These are phyloP conservation scores for Pseudomonodictys pantanalensis DNA, from an alignment of 495 filamentous ascomycete species.

Conservation along the genomic window DNA sequence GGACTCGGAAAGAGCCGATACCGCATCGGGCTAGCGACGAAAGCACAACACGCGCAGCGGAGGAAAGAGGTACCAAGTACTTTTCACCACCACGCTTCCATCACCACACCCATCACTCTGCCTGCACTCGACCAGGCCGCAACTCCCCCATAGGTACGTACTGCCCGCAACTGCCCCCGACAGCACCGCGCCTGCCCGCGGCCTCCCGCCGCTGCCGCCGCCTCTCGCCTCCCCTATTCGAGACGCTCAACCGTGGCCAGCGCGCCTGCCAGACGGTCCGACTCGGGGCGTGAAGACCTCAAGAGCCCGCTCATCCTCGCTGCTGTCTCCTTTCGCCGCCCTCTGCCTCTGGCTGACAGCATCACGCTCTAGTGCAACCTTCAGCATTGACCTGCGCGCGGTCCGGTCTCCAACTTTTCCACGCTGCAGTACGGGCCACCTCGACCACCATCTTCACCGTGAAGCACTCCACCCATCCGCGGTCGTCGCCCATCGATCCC, in stretches of 20 bases:
- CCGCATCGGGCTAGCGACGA: constrained; percentile 23
- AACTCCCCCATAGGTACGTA: constrained; percentile 27
- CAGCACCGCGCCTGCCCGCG: background rate
- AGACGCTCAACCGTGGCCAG: background rate
- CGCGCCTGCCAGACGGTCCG: constrained; percentile 1
- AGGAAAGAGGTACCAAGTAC: constrained; percentile 30
- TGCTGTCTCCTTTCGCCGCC: background rate
- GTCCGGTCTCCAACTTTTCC: constrained; percentile 28
- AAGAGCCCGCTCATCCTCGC: too few species aligned
- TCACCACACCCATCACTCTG: constrained; percentile 9
- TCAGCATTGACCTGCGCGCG: constrained; percentile 36
- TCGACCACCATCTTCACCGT: constrained; percentile 17
- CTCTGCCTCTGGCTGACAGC: constrained; percentile 24
- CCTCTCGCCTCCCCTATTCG: constrained; percentile 31
- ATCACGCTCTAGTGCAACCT: constrained; percentile 27
- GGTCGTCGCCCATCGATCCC: background rate
- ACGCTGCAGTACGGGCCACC: constrained; percentile 34
- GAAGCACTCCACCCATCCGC: constrained; percentile 16
- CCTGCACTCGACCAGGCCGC: constrained; percentile 3
- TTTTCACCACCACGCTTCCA: constrained; percentile 21
- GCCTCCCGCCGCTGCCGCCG: constrained; percentile 5
- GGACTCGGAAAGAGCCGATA: constrained; percentile 24
- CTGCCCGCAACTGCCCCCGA: background rate
- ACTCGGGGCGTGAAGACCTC: too few species aligned
- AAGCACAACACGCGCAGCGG: constrained; percentile 31